Percentiles rank a stretch among this genome's conserved stretches.
These are phyloP conservation scores for Hypoxylon subgilvum DNA, from an alignment of 495 filamentous ascomycete genomes.

Conservation along the genomic window DNA sequence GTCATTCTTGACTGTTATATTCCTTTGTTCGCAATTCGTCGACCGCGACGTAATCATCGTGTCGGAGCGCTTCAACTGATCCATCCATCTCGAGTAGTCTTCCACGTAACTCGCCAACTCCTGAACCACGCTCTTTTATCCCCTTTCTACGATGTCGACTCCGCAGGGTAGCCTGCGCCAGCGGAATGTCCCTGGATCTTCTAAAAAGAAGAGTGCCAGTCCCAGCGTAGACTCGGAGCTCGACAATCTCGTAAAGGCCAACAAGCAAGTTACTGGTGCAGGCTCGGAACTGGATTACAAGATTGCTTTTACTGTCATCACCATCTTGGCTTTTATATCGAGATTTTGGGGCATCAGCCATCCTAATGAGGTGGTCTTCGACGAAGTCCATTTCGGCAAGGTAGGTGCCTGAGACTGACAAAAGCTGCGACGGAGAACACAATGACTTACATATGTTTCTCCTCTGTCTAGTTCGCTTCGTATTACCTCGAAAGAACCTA, in stretches of 20 bases:
- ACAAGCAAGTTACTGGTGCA: slow-evolving; percentile 35
- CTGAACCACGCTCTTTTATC: slow-evolving; percentile 30
- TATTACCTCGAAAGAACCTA: slow-evolving; percentile 98
- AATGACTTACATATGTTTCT: slow-evolving; percentile 20
- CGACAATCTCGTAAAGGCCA: slow-evolving; percentile 49
- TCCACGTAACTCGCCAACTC: slow-evolving; percentile 18
- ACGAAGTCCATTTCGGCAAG: slow-evolving; percentile 99
- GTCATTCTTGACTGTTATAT: slow-evolving; percentile 3
- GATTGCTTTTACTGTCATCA: slow-evolving; percentile 78
- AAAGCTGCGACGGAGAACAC: not conserved
- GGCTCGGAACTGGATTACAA: slow-evolving; percentile 81
- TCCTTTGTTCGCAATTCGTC: slow-evolving; percentile 4
- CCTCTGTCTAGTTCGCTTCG: slow-evolving; percentile 75
- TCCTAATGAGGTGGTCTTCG: slow-evolving; percentile 96
- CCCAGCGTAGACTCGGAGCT: slow-evolving; percentile 53
- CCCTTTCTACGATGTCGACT: slow-evolving; percentile 47
- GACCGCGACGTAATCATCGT: slow-evolving; percentile 19
- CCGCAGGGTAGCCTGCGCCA: slow-evolving; percentile 61
- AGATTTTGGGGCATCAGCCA: slow-evolving; percentile 94
- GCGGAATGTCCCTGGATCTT: slow-evolving; percentile 53
- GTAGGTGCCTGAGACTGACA: slow-evolving; percentile 54
- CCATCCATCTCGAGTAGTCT: slow-evolving; percentile 9
- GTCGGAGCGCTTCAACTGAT: slow-evolving; percentile 17
- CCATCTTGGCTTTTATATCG: slow-evolving; percentile 82
- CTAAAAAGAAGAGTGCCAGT: slow-evolving; percentile 52